A percentile compares a stretch with the other conserved stretches of the same genome.
Conservation (phyloP, 164 flowering plant genomes). For the Vitis rupestris region DNA sequence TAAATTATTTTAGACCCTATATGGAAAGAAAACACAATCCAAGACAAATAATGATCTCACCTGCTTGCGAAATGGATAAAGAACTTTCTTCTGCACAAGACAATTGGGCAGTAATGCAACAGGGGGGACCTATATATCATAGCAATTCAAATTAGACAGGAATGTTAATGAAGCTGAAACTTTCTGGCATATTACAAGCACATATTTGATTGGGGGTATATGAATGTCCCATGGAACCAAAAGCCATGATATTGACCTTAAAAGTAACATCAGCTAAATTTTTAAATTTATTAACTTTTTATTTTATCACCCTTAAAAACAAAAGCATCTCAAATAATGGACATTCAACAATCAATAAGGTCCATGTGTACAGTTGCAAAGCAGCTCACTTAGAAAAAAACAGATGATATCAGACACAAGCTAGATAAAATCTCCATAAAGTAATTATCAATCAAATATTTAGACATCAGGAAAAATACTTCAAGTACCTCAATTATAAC, state of each 20-base stretch:
- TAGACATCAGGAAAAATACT: not conserved
- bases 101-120: constrained; percentile 87
- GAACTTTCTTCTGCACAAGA: constrained; percentile 70
- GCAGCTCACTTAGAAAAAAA: too few species aligned
- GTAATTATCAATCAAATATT: not conserved
- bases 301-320: too few species aligned
- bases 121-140: constrained; percentile 73
- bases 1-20: not conserved
- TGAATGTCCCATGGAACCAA: too few species aligned
- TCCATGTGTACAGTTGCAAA: too few species aligned
- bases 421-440: not conserved
- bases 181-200: not conserved
- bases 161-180: not conserved
- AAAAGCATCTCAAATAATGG: too few species aligned
- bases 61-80: constrained; percentile 88
- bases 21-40: not conserved
- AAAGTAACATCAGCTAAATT: too few species aligned
- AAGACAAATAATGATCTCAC: constrained; percentile 24
- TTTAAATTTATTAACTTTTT: too few species aligned
- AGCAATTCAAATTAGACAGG: not conserved
- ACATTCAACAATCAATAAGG: too few species aligned
- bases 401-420: too few species aligned
- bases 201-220: not conserved
- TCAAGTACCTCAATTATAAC: constrained; percentile 67
- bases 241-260: too few species aligned